A percentile compares a stretch with the other conserved stretches of the same genome.
phyloP scores from a whole-genome alignment of 2,329 filamentous ascomycete genomes.

The Chrysoporthe cubensis region DNA sequence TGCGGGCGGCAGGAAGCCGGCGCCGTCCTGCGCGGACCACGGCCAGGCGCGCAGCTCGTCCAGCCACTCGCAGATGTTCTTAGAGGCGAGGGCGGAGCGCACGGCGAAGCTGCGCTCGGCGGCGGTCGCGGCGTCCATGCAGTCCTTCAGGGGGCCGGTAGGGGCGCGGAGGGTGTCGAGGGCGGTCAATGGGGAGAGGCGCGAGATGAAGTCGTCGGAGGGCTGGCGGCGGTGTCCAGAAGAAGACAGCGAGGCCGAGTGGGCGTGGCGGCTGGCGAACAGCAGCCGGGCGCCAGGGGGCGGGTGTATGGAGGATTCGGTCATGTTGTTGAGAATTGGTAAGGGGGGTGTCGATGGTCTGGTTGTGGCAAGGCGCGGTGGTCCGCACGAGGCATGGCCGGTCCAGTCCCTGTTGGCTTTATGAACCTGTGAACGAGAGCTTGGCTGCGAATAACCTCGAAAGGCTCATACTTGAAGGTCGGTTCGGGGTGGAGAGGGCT shows the following conservation, averaged over 20 bases:
- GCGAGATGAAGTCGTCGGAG: constrained; percentile 63
- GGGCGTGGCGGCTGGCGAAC: constrained; percentile 44
- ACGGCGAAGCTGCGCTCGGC: constrained; percentile 73
- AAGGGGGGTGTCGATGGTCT: constrained; percentile 19
- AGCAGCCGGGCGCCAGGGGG: constrained; percentile 43
- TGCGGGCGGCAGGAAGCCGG: constrained; percentile 55
- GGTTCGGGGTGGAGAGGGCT: background rate
- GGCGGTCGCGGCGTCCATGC: constrained; percentile 65
- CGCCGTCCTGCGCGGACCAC: constrained; percentile 56
- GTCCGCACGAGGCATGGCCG: constrained; percentile 28
- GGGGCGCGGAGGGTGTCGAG: constrained; percentile 62
- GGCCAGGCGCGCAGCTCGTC: constrained; percentile 68
- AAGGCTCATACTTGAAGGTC: constrained; percentile 28
- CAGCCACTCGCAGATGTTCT: constrained; percentile 74
- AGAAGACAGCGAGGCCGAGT: constrained; percentile 48
- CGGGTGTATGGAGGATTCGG: constrained; percentile 41
- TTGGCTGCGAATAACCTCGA: constrained; percentile 24
- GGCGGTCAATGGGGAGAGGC: constrained; percentile 63
- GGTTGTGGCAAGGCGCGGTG: constrained; percentile 16
- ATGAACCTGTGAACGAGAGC: constrained; percentile 29
- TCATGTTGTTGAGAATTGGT: constrained; percentile 35
- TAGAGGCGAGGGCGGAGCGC: constrained; percentile 70
- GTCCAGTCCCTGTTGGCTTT: constrained; percentile 27
- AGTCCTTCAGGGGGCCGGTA: constrained; percentile 56
- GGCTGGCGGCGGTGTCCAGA: constrained; percentile 46